Evolutionary conservation across 805 yeast genomes (phyloP), one percentile per base, ranked within the genome.

Genomic region (Suhomyces sp.): DNA sequence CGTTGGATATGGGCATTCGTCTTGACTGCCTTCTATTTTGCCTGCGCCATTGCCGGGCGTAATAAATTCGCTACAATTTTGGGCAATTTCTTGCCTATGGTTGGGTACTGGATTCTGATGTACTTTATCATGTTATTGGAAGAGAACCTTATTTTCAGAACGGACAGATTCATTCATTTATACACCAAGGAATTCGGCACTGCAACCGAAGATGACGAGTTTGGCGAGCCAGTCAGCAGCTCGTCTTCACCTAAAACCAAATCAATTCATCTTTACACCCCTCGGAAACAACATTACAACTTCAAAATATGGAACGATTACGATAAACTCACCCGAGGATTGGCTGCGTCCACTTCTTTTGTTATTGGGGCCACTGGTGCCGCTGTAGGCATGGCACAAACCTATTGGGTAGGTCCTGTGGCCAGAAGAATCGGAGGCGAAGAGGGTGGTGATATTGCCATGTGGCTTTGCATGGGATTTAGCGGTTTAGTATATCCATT

Each of bases 351-450:
- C 3, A 60, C 77, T 17, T 79, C 91, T 1, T 89, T 89, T 60
- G 60, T 81, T 2, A 70, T 79, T 50, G 97, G 96, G 45, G 85
- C 85, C 15, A 87, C 82, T 0, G 96, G 96, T 46, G 96, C 90
- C 0, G 90, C 87, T 2, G 71, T 90, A 19, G 96, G 96, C 6
- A 90, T 90, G 97, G 79, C 88, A 24, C 97, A 90, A 67, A 87
- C 84, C 6, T 90, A 90, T 69, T 90, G 87, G 78, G 74, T 80
- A 6, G 97, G 96, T 0, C 90, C 90, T 0, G 59, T 90, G 9
- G 96, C 96, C 10, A 68, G 67, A 27, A 60, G 73, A 4, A 72
- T 87, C 13, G 96, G 73, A 2, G 68, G 66, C 0, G 84, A 77
- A 5, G 67, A 68, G 55, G 91, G 88, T 52, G 96, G 90, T 17